Evolutionary conservation across 495 filamentous ascomycete genomes (phyloP).

Genomic region (Tuber borchii): DNA sequence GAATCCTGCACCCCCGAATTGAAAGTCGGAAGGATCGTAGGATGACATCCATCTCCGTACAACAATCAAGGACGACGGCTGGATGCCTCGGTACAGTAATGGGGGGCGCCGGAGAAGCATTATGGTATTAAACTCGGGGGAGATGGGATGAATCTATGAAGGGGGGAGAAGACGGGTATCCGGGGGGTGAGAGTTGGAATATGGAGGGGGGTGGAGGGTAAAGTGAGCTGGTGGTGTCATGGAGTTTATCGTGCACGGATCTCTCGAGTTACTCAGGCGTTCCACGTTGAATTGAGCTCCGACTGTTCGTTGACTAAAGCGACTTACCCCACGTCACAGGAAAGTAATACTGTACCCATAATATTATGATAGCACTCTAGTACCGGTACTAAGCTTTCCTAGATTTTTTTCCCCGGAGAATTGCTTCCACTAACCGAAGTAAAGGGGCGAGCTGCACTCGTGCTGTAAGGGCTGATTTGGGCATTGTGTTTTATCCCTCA

Average conservation of each 20-base stretch:
- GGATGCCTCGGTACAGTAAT: constrained; percentile 15
- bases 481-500: background rate
- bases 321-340: background rate
- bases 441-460: background rate
- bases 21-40: constrained; percentile 36
- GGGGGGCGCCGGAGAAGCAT: constrained; percentile 31
- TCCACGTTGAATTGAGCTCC: background rate
- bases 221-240: background rate
- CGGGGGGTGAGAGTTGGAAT: background rate
- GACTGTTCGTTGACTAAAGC: background rate
- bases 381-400: background rate
- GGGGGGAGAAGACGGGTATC: background rate
- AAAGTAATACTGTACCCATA: too few relatives aligned
- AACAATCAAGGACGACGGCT: constrained; percentile 21
- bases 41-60: constrained; percentile 33
- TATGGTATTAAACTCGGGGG: background rate
- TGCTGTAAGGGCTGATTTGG: background rate
- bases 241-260: background rate
- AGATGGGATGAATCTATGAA: background rate
- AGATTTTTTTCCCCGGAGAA: background rate
- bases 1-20: constrained; percentile 26
- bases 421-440: background rate
- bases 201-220: background rate
- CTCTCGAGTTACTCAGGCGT: background rate
- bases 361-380: too few relatives aligned